Percentiles rank a stretch among this genome's conserved stretches.
phyloP scores from a whole-genome alignment of 345 rosid genomes.

The Citrus sp. region DNA sequence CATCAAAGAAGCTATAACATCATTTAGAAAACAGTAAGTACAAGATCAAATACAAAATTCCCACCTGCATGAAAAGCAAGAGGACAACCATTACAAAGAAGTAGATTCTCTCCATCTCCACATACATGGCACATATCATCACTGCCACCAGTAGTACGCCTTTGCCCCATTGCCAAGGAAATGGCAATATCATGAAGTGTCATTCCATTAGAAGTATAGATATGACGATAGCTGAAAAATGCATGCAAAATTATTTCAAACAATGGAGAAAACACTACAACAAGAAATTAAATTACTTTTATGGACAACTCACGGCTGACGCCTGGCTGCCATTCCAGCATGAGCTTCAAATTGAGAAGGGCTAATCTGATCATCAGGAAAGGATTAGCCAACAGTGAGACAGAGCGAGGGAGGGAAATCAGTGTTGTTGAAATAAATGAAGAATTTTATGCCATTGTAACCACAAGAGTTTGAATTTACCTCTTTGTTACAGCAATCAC shows the following conservation, averaged over 20 bases:
- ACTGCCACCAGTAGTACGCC: conserved; percentile 57
- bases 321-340: conserved; percentile 99
- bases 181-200: conserved; percentile 94
- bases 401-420: background rate
- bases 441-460: conserved; percentile 1
- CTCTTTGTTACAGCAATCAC: conserved; percentile 81
- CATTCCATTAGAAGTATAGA: conserved; percentile 73
- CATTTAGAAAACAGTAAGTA: background rate
- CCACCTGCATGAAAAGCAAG: conserved; percentile 87
- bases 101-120: conserved; percentile 78
- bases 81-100: conserved; percentile 79
- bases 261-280: conserved; percentile 6
- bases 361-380: conserved; percentile 60
- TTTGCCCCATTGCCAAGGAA: conserved; percentile 77
- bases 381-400: conserved; percentile 3
- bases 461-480: conserved; percentile 27
- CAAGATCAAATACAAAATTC: background rate
- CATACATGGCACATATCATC: conserved; percentile 90
- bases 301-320: conserved; percentile 86
- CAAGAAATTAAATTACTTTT: conserved; percentile 10
- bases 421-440: background rate
- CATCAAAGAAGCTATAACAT: background rate
- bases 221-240: conserved; percentile 79
- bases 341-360: conserved; percentile 99
- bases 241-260: conserved; percentile 7